Conservation (phyloP, 140 eudicot species). For the Ambrosia hybrid region DNA sequence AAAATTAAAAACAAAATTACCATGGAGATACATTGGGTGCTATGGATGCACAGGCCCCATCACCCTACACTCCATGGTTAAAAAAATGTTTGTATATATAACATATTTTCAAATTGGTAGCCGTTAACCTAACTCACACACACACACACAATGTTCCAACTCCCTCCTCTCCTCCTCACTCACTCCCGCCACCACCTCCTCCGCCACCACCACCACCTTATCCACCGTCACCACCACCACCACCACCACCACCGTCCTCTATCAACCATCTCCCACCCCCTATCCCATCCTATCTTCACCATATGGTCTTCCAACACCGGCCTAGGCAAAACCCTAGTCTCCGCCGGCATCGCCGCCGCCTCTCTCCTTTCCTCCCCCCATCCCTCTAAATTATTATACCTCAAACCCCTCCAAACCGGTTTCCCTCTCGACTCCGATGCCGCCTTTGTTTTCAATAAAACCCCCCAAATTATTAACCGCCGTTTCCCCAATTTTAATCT, state of each 20-base stretch:
- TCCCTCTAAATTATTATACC: conserved; percentile 47
- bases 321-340: conserved; percentile 97
- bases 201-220: conserved; percentile 34
- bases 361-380: conserved; percentile 35
- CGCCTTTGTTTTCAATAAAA: conserved; percentile 54
- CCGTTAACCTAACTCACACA: conserved; percentile 22
- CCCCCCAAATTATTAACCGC: conserved; percentile 42
- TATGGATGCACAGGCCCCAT: too few relatives aligned
- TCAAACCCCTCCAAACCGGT: conserved; percentile 92
- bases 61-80: too few relatives aligned
- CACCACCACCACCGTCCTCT: conserved; percentile 1
- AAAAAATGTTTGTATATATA: too few relatives aligned
- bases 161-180: conserved; percentile 19
- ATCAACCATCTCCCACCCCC: conserved; percentile 56
- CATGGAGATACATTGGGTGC: too few relatives aligned
- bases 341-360: conserved; percentile 81
- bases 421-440: conserved; percentile 84
- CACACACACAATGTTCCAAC: conserved; percentile 18
- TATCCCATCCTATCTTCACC: conserved; percentile 88
- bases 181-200: conserved; percentile 43
- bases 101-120: conserved; percentile 21
- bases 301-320: conserved; percentile 93
- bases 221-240: conserved; percentile 27
- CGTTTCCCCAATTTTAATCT: conserved; percentile 35
- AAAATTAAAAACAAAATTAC: too few relatives aligned